Base-by-base conservation (phyloP, 2,329 filamentous ascomycete genomes). In the Byssoonygena ceratinophila region DNA sequence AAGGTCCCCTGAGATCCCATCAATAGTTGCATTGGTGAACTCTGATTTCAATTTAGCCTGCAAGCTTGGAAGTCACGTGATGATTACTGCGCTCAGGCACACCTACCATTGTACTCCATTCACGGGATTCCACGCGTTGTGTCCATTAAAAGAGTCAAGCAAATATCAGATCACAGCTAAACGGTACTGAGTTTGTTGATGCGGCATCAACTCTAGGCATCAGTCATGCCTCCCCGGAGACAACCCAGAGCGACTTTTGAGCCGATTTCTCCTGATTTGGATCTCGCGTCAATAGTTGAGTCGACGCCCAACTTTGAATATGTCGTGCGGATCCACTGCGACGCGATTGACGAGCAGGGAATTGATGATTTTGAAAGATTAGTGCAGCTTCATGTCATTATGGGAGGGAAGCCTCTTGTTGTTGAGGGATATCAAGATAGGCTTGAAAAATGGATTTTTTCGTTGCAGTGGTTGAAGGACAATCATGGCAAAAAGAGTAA, bases 391-490 rank as follows among this genome's bases (percentile, higher is more conserved):
- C 86, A 94, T 68, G 89, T 97, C 14, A 83, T 96, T 48, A 76
- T 84, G 46, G 84, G 83, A 23, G 92, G 92, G 1, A 89, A 88
- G 59, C 92, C 92, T 1, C 74, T 98, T 5, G 86, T 97, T 9
- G 85, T 98, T 51, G 88, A 94, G 63, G 88, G 88, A 16, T 97
- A 92, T 76, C 80, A 94, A 56, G 74, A 81, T 32, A 76, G 80
- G 27, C 71, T 96, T 39, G 85, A 92, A 48, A 79, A 79, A 40
- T 80, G 81, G 70, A 80, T 94, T 0, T 97, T 97, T 67, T 87
- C 82, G 39, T 74, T 77, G 5, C 76, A 81, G 52, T 98, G 91
- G 90, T 73, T 98, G 32, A 82, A 85, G 63, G 76, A 80, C 51
- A 85, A 85, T 31, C 82, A 87, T 64, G 83, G 88, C 59, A 84